Base-by-base conservation (phyloP, 2,329 filamentous ascomycete genomes). In the Phialophora expanda region DNA sequence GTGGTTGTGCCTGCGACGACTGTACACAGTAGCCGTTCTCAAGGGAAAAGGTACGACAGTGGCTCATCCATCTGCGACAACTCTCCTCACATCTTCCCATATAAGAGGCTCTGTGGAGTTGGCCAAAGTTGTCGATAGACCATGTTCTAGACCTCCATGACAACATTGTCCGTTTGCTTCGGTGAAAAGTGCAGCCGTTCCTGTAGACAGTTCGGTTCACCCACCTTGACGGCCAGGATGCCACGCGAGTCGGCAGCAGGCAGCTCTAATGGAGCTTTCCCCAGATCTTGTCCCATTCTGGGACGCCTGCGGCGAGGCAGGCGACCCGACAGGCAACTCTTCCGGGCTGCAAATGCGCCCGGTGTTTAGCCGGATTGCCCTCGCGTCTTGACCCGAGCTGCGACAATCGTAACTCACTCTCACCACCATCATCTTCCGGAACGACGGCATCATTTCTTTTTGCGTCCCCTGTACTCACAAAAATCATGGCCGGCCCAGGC, bases 381-480 rank as follows among this genome's bases (percentile, higher is more conserved):
- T 57, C 22, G 56, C 55, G 60, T 41, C 30, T 57, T 56, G n/a
- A 54, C 38, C 57, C 51, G 26, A 56, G 48, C 48, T 51, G 14
- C 28, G 63, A 24, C 41, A 30, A 55, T 50, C 60, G 65, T 56
- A 59, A 63, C 62, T 58, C 56, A 51, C 38, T 44, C 41, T 50
- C 56, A 55, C 32, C 41, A 58, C 48, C 55, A 30, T 32, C 63
- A 54, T 66, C 63, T 67, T 67, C 32, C 67, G 67, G 67, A 65
- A 62, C 60, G 53, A 64, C 67, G 67, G 67, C 61, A 57, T 58
- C 54, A 56, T 53, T 44, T 41, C 61, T 53, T 61, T 54, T 41
- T 53, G 17, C 26, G 20, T 20, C 56, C 34, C 54, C 48, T 44
- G n/a, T 28, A 34, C 12, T 51, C 57, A 61, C 41, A 41, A 56